phyloP scores from a whole-genome alignment of 352 stramenopile species.

The Phytopythium ostracodes region DNA sequence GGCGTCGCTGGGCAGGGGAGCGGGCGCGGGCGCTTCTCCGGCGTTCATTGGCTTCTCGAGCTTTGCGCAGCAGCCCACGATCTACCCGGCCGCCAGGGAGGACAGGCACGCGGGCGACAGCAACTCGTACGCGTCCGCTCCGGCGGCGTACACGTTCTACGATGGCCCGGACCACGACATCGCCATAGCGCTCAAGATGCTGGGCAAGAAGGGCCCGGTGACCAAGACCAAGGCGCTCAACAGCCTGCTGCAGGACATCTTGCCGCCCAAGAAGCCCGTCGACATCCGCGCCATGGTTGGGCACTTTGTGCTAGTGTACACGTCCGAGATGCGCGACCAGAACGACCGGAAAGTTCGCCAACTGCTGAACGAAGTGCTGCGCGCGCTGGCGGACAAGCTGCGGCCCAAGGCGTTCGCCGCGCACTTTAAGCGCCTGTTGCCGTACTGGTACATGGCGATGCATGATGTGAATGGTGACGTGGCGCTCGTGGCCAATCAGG shows the following conservation, averaged over 20 bases:
- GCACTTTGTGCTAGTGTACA: constrained; percentile 76
- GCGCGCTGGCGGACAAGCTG: constrained; percentile 51
- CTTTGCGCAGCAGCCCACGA: constrained; percentile 33
- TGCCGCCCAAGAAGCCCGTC: constrained; percentile 50
- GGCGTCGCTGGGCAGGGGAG: constrained; percentile 18
- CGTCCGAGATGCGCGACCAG: constrained; percentile 77
- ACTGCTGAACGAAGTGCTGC: constrained; percentile 70
- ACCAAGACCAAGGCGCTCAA: constrained; percentile 82
- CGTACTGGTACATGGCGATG: constrained; percentile 80
- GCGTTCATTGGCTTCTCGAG: constrained; percentile 74
- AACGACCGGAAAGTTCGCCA: constrained; percentile 82
- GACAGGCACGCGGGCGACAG: constrained; percentile 12
- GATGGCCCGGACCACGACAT: constrained; percentile 77
- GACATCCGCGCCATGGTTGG: constrained; percentile 71
- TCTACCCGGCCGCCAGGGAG: constrained; percentile 10
- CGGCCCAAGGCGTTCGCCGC: constrained; percentile 62
- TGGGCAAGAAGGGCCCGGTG: constrained; percentile 77
- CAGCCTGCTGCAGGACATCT: constrained; percentile 48
- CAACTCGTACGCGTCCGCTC: constrained; percentile 9
- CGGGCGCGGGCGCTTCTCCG: constrained; percentile 11
- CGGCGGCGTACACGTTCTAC: constrained; percentile 55
- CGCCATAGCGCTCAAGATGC: constrained; percentile 76
- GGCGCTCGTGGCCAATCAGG: constrained; percentile 36
- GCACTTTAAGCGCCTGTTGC: constrained; percentile 66
- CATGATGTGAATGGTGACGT: constrained; percentile 68